Base-by-base conservation (phyloP, 805 yeast species). In the Pichia nanzhaoensis region DNA sequence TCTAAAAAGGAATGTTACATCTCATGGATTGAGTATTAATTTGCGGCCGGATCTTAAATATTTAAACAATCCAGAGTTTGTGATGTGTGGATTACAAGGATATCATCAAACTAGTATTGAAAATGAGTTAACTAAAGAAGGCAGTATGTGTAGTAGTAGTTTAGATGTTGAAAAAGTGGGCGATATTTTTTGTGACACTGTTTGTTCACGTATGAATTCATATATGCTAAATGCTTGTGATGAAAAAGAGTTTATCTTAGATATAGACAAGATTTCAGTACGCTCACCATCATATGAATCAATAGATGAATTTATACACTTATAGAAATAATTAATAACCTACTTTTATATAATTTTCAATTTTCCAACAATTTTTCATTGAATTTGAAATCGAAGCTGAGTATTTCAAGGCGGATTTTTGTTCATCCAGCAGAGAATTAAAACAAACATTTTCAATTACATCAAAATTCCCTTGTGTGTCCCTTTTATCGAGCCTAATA, bases 21-120 rank as follows among this genome's bases (percentile, higher is more conserved):
- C 93, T 1, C 96, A 90, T 65, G 99, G 99, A 0, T 70, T 91
- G 14, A 86, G 91, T 1, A 73, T 93, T 37, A 93, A 93, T 58
- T 81, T 85, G 2, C 50, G 58, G 28, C 88, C 95, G 0, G 89
- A 89, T 55, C 69, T 88, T 37, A 71, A 76, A 33, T 84, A 74
- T 64, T 72, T 91, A 54, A 82, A 87, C 48, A 69, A 71, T 27
- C 57, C 68, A 1, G 64, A 73, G 0, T 77, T 86, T 51, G 81
- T 78, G 5, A 86, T 95, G 73, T 93, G 99, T 67, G 98, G 98
- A 1, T 67, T 90, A 30, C 78, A 83, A 0, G 77, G 74, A 6
- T 73, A 74, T 35, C 53, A 54, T n/a, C 83, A 84, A 22, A 77
- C 84, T 0, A 73, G 80, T 4, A 68, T 84, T 28, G 45, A 59